phyloP scores from a whole-genome alignment of 2,329 filamentous ascomycete genomes.

The Hymenoscyphus fraxineus region DNA sequence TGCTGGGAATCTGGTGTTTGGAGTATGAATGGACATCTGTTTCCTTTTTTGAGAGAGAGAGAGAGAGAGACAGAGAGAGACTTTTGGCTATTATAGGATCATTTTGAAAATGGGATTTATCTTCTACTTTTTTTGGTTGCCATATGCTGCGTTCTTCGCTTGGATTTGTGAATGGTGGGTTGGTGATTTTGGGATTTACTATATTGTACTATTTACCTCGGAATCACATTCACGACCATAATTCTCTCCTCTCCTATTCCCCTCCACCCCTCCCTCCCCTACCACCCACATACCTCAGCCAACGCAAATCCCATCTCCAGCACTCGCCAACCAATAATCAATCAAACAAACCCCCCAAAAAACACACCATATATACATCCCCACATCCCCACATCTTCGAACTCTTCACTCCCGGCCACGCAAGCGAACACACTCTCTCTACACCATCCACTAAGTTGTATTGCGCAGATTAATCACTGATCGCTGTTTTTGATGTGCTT shows the following conservation, averaged over 20 bases:
- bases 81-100: background rate
- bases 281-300: too few relatives aligned
- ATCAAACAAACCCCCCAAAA: background rate
- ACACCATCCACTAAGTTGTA: background rate
- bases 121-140: background rate
- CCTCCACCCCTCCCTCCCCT: too few relatives aligned
- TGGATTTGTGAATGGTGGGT: background rate
- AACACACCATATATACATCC: background rate
- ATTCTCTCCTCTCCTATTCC: background rate
- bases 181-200: background rate
- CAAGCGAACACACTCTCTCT: background rate
- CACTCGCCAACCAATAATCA: too few relatives aligned
- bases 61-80: too few relatives aligned
- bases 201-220: background rate
- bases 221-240: background rate
- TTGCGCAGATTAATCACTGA: background rate
- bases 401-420: slow-evolving; percentile 1
- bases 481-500: background rate
- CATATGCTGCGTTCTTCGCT: background rate
- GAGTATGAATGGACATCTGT: background rate
- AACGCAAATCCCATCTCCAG: too few relatives aligned
- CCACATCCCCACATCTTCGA: background rate
- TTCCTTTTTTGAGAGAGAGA: too few relatives aligned
- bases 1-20: background rate
- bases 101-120: background rate